phyloP scores from a whole-genome alignment of 2,329 filamentous ascomycete species.

The Paraphoma chrysanthemicola region DNA sequence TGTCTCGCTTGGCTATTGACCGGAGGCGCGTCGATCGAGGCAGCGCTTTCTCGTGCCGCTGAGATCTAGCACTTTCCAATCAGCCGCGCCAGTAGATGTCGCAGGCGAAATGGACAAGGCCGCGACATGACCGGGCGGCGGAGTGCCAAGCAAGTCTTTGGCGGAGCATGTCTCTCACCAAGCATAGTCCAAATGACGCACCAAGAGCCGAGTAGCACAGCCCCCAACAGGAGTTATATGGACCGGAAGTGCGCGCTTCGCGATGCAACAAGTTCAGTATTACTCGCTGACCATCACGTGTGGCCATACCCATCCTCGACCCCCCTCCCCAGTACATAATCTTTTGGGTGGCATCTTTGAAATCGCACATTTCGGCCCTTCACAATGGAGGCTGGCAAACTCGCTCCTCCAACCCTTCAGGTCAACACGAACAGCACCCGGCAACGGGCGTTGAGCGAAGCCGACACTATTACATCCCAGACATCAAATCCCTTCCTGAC shows the following conservation, averaged over 20 bases:
- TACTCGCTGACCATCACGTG: not conserved
- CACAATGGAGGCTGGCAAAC: conserved; percentile 31
- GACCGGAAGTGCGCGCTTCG: conserved; percentile 8
- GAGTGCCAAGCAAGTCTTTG: conserved; percentile 14
- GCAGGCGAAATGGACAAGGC: conserved; percentile 3
- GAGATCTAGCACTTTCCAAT: conserved; percentile 5
- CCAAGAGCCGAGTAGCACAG: conserved; percentile 23
- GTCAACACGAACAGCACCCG: conserved; percentile 37
- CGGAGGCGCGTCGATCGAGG: conserved; percentile 1
- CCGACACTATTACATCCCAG: conserved; percentile 33
- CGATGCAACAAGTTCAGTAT: not conserved
- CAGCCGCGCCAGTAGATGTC: not conserved
- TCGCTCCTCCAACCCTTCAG: conserved; percentile 34
- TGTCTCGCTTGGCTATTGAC: conserved; percentile 3
- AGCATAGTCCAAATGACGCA: conserved; percentile 14
- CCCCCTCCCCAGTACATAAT: not conserved
- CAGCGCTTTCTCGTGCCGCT: not conserved
- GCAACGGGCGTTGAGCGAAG: conserved; percentile 30
- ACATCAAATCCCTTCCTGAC: conserved; percentile 33
- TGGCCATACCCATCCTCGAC: not conserved
- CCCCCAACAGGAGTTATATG: conserved; percentile 20
- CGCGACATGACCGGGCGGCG: conserved; percentile 1
- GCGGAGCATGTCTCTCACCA: conserved; percentile 10
- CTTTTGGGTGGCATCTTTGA: not conserved
- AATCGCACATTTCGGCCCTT: not conserved